Evolutionary conservation across 345 rosid genomes (phyloP), one percentile per base, ranked within the genome.

Genomic region (Cardamine resedifolia): DNA sequence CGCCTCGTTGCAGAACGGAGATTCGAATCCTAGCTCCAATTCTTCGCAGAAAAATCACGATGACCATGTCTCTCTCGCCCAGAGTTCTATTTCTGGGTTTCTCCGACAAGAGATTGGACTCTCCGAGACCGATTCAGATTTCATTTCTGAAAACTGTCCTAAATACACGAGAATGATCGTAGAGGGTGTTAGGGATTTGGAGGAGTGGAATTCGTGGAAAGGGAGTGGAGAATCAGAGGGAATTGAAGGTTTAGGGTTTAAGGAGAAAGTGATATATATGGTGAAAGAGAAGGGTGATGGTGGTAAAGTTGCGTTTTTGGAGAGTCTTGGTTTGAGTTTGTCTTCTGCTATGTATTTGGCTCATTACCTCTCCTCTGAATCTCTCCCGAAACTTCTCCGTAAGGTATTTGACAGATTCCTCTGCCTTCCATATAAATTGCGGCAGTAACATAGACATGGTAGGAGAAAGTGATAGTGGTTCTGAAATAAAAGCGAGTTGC

Each of bases 271-370:
- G 53, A 38, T 85, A 30, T 77, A 53, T 50, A 78, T 89, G 88
- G 92, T 88, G 33, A 91, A 80, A 79, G 83, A 87, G 78, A 94
- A 88, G 50, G 94, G 94, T 44, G 91, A 87, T 76, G 72, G 76
- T 66, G 97, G 97, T 2, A 91, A 86, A 70, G 86, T 86, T 60
- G 89, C 98, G 11, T 89, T 91, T 74, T 80, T 89, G 72, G 97
- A 94, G 88, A 91, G 95, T 78, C 51, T 85, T 34, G 98, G 98
- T 3, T 76, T 91, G 57, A 78, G 80, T 75, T 79, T 91, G 64
- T 81, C 90, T 59, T 89, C 96, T 51, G 85, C 98, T 4, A 85
- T 82, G 83, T 77, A 79, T 72, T 82, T 85, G 63, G 87, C 98
- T 33, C 91, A 95, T 19, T 85, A 85, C 77, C 75, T 89, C 50